Conservation (phyloP, 140 eudicot genomes). For the Ambrosia hybrid region DNA sequence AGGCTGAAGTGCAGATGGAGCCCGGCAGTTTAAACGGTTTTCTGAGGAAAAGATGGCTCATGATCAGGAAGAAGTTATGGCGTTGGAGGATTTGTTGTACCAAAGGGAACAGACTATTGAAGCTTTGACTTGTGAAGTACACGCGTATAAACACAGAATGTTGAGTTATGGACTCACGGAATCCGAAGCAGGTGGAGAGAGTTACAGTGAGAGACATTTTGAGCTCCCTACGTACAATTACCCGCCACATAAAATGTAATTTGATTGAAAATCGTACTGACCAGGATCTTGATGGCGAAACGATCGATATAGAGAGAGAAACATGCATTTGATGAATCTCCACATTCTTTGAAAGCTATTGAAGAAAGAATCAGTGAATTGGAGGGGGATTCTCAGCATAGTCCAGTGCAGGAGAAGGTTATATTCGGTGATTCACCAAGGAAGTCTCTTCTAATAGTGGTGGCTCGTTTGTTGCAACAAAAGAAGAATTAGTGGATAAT, state of each 20-base stretch:
- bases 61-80: conserved; percentile 63
- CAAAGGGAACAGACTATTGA: conserved; percentile 61
- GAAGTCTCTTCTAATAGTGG: conserved; percentile 45
- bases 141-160: conserved; percentile 78
- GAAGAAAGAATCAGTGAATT: conserved; percentile 70
- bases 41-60: conserved; percentile 88
- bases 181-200: conserved; percentile 64
- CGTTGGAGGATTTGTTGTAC: conserved; percentile 66
- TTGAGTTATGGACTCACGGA: conserved; percentile 82
- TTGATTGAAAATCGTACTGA: conserved; percentile 50
- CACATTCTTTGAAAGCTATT: conserved; percentile 56
- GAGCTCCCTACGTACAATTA: conserved; percentile 53
- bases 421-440: conserved; percentile 61
- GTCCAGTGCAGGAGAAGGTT: conserved; percentile 57
- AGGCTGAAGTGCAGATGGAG: conserved; percentile 90
- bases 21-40: conserved; percentile 74
- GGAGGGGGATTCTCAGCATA: conserved; percentile 56
- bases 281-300: conserved; percentile 42
- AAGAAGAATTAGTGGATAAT: conserved; percentile 51
- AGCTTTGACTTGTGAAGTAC: conserved; percentile 73
- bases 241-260: conserved; percentile 67
- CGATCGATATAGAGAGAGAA: conserved; percentile 62
- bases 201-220: conserved; percentile 30
- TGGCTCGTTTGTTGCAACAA: conserved; percentile 30
- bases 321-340: conserved; percentile 72